Conservation (phyloP, 129 eudicot genomes). For the Centaurea solstitialis region DNA sequence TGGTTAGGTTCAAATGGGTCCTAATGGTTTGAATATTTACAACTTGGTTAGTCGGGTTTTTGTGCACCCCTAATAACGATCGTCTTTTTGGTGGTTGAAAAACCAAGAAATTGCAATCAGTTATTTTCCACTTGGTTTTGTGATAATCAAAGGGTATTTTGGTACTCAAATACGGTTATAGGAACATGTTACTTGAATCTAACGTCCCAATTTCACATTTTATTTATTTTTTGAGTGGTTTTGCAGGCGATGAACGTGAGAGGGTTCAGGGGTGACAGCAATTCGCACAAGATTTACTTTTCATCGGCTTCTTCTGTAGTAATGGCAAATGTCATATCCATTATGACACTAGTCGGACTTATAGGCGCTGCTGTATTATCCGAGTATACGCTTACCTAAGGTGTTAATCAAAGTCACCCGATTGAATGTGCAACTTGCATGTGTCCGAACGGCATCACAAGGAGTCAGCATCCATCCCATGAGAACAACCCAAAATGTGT, state of each 20-base stretch:
- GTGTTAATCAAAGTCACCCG: not conserved
- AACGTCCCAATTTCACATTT: not conserved
- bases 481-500: not conserved
- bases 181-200: too few species aligned
- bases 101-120: too few species aligned
- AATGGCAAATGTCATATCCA: constrained; percentile 54
- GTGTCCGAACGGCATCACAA: not conserved
- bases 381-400: constrained; percentile 34
- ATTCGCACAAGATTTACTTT: constrained; percentile 71
- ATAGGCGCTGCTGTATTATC: constrained; percentile 55
- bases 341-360: constrained; percentile 66
- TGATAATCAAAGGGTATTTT: too few species aligned
- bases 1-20: too few species aligned
- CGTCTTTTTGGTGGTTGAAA: too few species aligned
- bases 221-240: not conserved
- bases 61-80: too few species aligned
- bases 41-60: too few species aligned
- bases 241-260: constrained; percentile 93
- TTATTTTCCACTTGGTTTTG: too few species aligned
- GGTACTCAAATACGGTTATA: too few species aligned
- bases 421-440: too few species aligned
- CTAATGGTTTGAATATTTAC: too few species aligned
- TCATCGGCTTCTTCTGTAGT: constrained; percentile 55
- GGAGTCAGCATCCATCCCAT: not conserved
- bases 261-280: constrained; percentile 88